These are phyloP conservation scores for Backusella mclennaniae DNA, from an alignment of 192 early-diverging fungal genomes.

Conservation along the genomic window DNA sequence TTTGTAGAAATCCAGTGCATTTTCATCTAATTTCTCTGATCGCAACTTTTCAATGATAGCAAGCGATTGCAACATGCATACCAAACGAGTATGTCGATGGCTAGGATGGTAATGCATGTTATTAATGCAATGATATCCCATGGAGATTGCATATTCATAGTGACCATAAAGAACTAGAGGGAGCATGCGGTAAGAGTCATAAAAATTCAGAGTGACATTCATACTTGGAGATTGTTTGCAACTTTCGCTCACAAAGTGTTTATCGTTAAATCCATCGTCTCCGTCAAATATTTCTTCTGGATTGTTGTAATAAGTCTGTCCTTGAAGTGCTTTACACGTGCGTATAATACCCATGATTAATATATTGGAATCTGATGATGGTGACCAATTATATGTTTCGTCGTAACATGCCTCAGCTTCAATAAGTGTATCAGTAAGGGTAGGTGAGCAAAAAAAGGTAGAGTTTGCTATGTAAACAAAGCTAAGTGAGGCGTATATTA, in stretches of 20 bases:
- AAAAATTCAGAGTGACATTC: slow-evolving; percentile 28
- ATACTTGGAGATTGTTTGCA: slow-evolving; percentile 20
- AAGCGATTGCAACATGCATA: slow-evolving; percentile 22
- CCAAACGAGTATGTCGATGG: slow-evolving; percentile 31
- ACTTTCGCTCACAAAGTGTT: slow-evolving; percentile 25
- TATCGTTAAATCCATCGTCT: slow-evolving; percentile 36
- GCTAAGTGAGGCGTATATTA: slow-evolving; percentile 28
- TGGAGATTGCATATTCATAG: slow-evolving; percentile 20
- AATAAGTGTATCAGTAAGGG: slow-evolving; percentile 16
- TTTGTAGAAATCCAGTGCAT: neutral
- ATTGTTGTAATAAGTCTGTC: slow-evolving; percentile 18
- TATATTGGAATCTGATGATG: slow-evolving; percentile 24
- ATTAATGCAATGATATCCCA: slow-evolving; percentile 17
- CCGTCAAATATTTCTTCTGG: slow-evolving; percentile 24
- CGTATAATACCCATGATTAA: slow-evolving; percentile 26
- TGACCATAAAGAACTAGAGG: slow-evolving; percentile 33
- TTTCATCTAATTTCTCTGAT: neutral
- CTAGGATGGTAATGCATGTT: slow-evolving; percentile 24
- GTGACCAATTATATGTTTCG: slow-evolving; percentile 21
- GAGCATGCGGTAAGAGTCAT: slow-evolving; percentile 25
- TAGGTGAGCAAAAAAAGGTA: slow-evolving; percentile 1
- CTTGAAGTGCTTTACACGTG: slow-evolving; percentile 30
- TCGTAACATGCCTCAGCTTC: slow-evolving; percentile 26
- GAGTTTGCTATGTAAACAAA: slow-evolving; percentile 18
- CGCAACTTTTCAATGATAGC: slow-evolving; percentile 28